Percentiles rank a stretch among this genome's conserved stretches.
Evolutionary conservation across 345 rosid species (phyloP).

Genomic region (Xanthoceras sorbifolium): DNA sequence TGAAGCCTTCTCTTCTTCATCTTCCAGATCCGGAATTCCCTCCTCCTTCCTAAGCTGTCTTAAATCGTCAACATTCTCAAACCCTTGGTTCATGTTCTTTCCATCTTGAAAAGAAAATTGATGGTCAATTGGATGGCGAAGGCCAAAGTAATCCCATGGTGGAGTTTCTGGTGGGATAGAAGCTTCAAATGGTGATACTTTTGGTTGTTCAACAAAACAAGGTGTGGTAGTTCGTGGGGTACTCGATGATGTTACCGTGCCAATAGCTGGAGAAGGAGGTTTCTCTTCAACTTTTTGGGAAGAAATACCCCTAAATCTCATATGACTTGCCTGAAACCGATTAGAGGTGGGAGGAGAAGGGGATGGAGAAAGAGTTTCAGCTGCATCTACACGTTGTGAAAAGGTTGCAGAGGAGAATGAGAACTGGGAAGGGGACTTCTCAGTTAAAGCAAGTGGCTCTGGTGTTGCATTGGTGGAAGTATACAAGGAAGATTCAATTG

Average conservation of each 20-base stretch:
- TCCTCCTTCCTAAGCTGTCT: conserved; percentile 57
- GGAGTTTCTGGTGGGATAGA: conserved; percentile 59
- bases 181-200: conserved; percentile 50
- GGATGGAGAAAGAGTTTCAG: conserved; percentile 62
- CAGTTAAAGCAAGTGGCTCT: conserved; percentile 60
- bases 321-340: conserved; percentile 56
- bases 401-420: conserved; percentile 64
- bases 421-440: conserved; percentile 60
- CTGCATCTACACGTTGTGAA: conserved; percentile 50
- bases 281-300: conserved; percentile 74
- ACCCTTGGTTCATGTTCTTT: conserved; percentile 34
- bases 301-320: conserved; percentile 63
- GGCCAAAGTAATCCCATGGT: conserved; percentile 89
- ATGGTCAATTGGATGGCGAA: conserved; percentile 60
- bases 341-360: conserved; percentile 58
- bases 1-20: conserved; percentile 60
- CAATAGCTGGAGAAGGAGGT: conserved; percentile 52
- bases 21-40: conserved; percentile 65
- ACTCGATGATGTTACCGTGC: conserved; percentile 54
- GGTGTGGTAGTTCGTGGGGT: conserved; percentile 45
- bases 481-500: conserved; percentile 68
- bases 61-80: conserved; percentile 48
- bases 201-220: conserved; percentile 45
- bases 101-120: conserved; percentile 61
- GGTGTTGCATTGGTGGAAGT: conserved; percentile 83